Conservation (phyloP, 2,329 filamentous ascomycete species). For the Dactylellina leptospora region DNA sequence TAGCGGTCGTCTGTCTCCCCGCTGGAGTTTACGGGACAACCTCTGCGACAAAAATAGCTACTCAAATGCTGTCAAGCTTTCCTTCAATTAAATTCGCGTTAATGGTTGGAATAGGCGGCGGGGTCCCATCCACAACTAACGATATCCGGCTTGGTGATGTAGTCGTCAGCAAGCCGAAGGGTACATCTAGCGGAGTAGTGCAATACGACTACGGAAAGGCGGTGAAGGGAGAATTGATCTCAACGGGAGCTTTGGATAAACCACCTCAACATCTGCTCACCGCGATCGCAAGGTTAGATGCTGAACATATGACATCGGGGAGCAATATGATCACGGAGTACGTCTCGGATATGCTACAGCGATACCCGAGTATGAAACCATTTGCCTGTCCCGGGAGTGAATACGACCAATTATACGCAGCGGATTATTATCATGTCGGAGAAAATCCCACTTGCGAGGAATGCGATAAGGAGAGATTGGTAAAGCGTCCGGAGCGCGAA, state of each 20-base stretch:
- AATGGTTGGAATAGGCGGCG: constrained; percentile 58
- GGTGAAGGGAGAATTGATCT: constrained; percentile 16
- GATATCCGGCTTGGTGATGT: constrained; percentile 57
- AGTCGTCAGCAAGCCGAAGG: constrained; percentile 35
- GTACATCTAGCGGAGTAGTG: constrained; percentile 15
- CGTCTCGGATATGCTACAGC: constrained; percentile 12
- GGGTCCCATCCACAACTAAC: constrained; percentile 42
- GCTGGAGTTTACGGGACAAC: constrained; percentile 53
- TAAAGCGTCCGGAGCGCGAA: neutral
- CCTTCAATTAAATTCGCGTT: constrained; percentile 51
- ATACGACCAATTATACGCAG: constrained; percentile 18
- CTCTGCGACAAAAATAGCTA: constrained; percentile 52
- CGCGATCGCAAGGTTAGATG: constrained; percentile 17
- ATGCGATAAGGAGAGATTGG: constrained; percentile 1
- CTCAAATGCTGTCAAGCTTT: constrained; percentile 53
- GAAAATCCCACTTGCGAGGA: neutral
- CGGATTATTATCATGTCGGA: constrained; percentile 24
- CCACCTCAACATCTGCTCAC: constrained; percentile 13
- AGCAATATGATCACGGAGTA: constrained; percentile 6
- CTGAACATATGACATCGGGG: constrained; percentile 15
- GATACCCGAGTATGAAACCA: constrained; percentile 4
- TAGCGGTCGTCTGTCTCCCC: constrained; percentile 56
- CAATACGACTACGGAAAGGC: constrained; percentile 47
- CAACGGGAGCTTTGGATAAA: constrained; percentile 15
- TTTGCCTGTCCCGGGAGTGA: constrained; percentile 17